Conservation (phyloP, 2,329 filamentous ascomycete genomes). For the Botrytis squamosa region DNA sequence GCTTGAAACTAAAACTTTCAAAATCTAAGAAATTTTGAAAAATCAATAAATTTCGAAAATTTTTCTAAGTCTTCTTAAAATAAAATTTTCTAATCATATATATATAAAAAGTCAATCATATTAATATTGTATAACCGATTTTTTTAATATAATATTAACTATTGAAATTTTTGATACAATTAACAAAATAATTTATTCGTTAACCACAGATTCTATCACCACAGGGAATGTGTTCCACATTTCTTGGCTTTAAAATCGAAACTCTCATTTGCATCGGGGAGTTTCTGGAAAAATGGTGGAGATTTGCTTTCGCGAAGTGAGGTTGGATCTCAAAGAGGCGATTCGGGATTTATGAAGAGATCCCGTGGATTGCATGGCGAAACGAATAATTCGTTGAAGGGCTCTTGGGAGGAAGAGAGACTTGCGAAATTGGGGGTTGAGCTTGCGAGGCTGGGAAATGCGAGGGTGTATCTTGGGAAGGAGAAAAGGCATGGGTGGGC, state of each 20-base stretch:
- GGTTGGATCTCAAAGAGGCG: background rate
- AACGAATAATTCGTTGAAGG: background rate
- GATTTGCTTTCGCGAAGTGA: accelerated
- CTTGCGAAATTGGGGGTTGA: background rate
- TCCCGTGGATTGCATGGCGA: background rate
- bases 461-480: background rate
- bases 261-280: background rate
- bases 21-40: too few species aligned
- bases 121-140: too few species aligned
- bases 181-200: too few species aligned
- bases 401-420: background rate
- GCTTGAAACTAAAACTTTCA: too few species aligned
- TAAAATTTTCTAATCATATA: too few species aligned
- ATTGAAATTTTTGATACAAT: too few species aligned
- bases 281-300: background rate
- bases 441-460: background rate
- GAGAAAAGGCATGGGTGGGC: background rate
- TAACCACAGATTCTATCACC: too few species aligned
- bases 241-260: background rate
- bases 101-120: too few species aligned
- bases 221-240: background rate
- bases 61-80: too few species aligned
- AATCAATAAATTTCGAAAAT: too few species aligned
- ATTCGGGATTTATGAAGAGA: background rate
- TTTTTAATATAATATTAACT: too few species aligned